A percentile compares a stretch with the other conserved stretches of the same genome.
Conservation (phyloP, 768 basidiomycete genomes). For the Pleurotus sapidus region DNA sequence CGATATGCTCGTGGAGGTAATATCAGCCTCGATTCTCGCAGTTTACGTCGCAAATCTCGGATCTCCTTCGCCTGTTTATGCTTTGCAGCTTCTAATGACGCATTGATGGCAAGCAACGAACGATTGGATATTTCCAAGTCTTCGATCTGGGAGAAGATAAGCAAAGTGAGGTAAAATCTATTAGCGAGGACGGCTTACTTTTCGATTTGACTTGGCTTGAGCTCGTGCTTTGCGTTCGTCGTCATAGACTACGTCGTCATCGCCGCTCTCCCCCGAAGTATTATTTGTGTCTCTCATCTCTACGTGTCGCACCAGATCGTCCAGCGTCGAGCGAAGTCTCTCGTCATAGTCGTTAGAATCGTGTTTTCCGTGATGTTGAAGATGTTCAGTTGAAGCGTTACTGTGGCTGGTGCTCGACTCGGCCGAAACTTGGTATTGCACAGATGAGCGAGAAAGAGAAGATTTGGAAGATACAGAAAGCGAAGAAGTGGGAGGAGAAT, state of each 20-base stretch:
- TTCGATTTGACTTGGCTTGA: constrained; percentile 82
- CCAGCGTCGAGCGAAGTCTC: constrained; percentile 33
- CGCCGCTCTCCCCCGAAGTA: constrained; percentile 27
- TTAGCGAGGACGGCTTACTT: constrained; percentile 43
- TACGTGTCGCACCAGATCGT: constrained; percentile 38
- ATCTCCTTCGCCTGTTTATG: constrained; percentile 83
- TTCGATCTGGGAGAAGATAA: constrained; percentile 58
- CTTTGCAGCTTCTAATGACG: constrained; percentile 76
- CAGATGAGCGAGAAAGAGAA: constrained; percentile 55
- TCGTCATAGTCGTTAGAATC: constrained; percentile 16
- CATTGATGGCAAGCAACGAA: constrained; percentile 83
- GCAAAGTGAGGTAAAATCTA: neutral
- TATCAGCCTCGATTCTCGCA: constrained; percentile 79
- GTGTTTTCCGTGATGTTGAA: neutral
- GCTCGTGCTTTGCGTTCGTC: constrained; percentile 51
- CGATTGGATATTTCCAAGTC: constrained; percentile 90
- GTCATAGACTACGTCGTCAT: constrained; percentile 29
- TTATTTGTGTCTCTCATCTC: constrained; percentile 25
- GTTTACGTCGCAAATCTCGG: constrained; percentile 74
- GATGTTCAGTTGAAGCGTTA: constrained; percentile 17
- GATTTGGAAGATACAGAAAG: constrained; percentile 80
- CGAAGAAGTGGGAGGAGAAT: constrained; percentile 70
- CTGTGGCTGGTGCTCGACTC: constrained; percentile 25
- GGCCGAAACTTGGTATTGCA: constrained; percentile 35
- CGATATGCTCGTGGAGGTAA: constrained; percentile 66